Conservation (phyloP, 768 basidiomycete genomes). For the Dentipellis fragilis region DNA sequence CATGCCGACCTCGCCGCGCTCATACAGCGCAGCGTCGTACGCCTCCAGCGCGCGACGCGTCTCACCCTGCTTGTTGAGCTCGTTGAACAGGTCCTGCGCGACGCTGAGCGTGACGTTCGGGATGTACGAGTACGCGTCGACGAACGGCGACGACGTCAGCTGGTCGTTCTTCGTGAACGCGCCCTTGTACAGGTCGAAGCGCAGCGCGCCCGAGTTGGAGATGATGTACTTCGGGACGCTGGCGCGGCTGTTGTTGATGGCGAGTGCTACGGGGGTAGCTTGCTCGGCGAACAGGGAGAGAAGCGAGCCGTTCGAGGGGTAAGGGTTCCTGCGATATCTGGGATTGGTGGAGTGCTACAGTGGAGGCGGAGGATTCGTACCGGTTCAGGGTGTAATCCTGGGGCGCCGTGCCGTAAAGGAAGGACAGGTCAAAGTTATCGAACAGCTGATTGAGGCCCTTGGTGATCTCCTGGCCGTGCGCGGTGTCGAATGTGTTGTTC, state of each 20-base stretch:
- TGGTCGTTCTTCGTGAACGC: slow-evolving; percentile 76
- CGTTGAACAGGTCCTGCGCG: slow-evolving; percentile 43
- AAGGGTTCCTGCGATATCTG: slow-evolving; percentile 36
- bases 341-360: background rate
- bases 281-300: slow-evolving; percentile 48
- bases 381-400: slow-evolving; percentile 61
- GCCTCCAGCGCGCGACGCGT: slow-evolving; percentile 26
- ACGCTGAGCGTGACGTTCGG: slow-evolving; percentile 38
- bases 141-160: slow-evolving; percentile 63
- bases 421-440: slow-evolving; percentile 48
- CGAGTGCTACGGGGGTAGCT: slow-evolving; percentile 44
- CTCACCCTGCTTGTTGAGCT: slow-evolving; percentile 39
- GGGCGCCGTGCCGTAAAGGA: slow-evolving; percentile 62
- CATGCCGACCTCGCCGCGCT: slow-evolving; percentile 38
- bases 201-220: slow-evolving; percentile 50
- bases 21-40: slow-evolving; percentile 30
- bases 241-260: slow-evolving; percentile 54
- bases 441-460: slow-evolving; percentile 43
- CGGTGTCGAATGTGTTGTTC: slow-evolving; percentile 54
- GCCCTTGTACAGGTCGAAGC: slow-evolving; percentile 60
- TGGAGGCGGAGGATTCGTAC: slow-evolving; percentile 19
- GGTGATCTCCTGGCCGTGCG: slow-evolving; percentile 41
- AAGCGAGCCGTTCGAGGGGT: slow-evolving; percentile 49
- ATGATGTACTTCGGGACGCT: slow-evolving; percentile 54
- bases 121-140: slow-evolving; percentile 54